Base-by-base conservation (phyloP, 176 grass and related monocot genomes). In the Chloris gayana region DNA sequence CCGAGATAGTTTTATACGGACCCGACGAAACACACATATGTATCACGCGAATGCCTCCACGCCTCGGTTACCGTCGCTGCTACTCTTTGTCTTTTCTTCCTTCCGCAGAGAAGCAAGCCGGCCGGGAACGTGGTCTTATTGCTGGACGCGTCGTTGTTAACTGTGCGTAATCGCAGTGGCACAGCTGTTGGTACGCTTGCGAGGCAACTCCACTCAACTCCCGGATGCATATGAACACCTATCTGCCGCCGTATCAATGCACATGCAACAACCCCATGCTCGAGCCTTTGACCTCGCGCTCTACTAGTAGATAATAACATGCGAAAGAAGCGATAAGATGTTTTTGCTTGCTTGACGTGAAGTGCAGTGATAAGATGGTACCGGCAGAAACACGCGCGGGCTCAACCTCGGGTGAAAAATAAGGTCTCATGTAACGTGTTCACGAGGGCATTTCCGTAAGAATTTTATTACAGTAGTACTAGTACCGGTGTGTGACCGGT, bases 201-300 rank as follows among this genome's bases (percentile, higher is more conserved):
- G 2, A 60, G 70, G 62, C 77, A 68, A 86, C 70, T 17, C 74
- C n/a, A 37, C 14, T 2, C 22, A 21, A 53, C 6, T 9, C 74
- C 60, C 11, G 41, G 27, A 35, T 62, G 79, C 29, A 3, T 34
- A 37, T 14, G 73, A 46, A 21, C 73, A 29, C 3, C 35, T 37
- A 37, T 25, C 35, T 18, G 82, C 82, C 65, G 82, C 65, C n/a
- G 56, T 15, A 85, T 78, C 74, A 78, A 85, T 64, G 74, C 83
- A 71, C 73, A 78, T 78, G 82, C 54, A 1, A 49, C 56, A 62
- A 10, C 67, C 21, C 56, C 57, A 37, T 50, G 50, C 57, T 19
- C 0, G 27, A 14, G 32, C 35, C 32, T 37, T 77, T 85, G 74
- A 63, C 83, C 14, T 30, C 14, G 73, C 44, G 32, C 22, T 26